These are phyloP conservation scores for Chlamydomonas sp. DNA, from an alignment of 139 green algal genomes.

Conservation along the genomic window DNA sequence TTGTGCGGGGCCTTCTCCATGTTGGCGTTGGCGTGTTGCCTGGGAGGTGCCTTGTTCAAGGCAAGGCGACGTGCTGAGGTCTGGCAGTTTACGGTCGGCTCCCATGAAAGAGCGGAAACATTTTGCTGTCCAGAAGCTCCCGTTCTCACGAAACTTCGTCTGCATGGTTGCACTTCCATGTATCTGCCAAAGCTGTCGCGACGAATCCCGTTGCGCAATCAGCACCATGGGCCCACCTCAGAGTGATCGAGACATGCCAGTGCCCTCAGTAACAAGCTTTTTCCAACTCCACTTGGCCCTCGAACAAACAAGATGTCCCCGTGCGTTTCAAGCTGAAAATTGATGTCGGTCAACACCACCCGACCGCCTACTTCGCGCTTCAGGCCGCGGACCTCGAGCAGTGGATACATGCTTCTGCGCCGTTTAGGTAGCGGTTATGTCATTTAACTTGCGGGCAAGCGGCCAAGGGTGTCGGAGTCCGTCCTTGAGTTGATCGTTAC, in stretches of 20 bases:
- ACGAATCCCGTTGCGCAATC: not conserved
- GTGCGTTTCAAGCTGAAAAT: constrained; percentile 48
- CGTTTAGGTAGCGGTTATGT: too few species aligned
- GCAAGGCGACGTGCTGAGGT: not conserved
- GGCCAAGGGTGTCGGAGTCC: too few species aligned
- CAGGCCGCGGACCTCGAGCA: constrained; percentile 53
- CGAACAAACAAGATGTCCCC: constrained; percentile 74
- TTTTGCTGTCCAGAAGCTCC: not conserved
- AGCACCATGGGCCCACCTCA: constrained; percentile 37
- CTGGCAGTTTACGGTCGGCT: not conserved
- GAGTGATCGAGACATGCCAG: constrained; percentile 73
- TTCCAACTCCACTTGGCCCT: constrained; percentile 83
- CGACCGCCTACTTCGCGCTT: constrained; percentile 40
- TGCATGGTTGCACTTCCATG: not conserved
- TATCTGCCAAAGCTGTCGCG: not conserved
- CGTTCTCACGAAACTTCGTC: not conserved
- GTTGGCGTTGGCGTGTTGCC: too few species aligned
- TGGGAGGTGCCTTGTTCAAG: not conserved
- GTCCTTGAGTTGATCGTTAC: too few species aligned
- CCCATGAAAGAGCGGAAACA: not conserved
- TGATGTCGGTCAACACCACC: constrained; percentile 52
- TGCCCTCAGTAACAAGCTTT: constrained; percentile 79
- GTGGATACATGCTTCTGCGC: not conserved
- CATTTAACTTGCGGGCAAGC: too few species aligned
- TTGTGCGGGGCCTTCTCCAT: too few species aligned